phyloP scores from a whole-genome alignment of 78 protist species.

The Polysphondylium violaceum region DNA sequence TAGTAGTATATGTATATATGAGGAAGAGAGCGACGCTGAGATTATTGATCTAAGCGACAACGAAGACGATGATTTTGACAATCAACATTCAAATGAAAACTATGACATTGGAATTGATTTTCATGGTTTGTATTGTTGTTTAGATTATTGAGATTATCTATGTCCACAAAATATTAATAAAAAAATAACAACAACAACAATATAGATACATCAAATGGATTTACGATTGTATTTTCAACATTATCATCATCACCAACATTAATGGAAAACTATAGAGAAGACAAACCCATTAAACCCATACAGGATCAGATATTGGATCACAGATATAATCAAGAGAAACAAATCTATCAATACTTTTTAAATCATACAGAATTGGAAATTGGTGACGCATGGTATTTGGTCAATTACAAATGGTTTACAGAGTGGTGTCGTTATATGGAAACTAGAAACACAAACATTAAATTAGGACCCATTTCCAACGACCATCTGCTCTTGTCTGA shows the following conservation, averaged over 20 bases:
- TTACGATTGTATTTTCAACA: not conserved
- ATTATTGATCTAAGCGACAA: constrained; percentile 16
- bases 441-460: not conserved
- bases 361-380: not conserved
- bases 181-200: not conserved
- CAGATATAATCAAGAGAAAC: not conserved
- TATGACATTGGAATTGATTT: not conserved
- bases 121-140: constrained; percentile 3
- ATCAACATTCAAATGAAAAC: no score
- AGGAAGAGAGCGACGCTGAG: not conserved
- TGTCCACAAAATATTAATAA: not conserved
- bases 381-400: constrained; percentile 38
- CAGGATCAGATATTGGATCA: not conserved
- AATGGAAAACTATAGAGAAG: not conserved
- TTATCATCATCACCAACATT: not conserved
- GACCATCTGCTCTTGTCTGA: not conserved
- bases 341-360: not conserved
- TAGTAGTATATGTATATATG: not conserved
- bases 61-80: constrained; percentile 12
- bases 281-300: not conserved
- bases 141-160: not conserved
- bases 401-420: constrained; percentile 24
- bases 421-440: not conserved
- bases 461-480: constrained; percentile 24
- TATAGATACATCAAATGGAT: constrained; percentile 15